Percentiles rank a stretch among this genome's conserved stretches.
Evolutionary conservation across 768 basidiomycete species (phyloP).

Genomic region (Rhizopogon vinicolor): DNA sequence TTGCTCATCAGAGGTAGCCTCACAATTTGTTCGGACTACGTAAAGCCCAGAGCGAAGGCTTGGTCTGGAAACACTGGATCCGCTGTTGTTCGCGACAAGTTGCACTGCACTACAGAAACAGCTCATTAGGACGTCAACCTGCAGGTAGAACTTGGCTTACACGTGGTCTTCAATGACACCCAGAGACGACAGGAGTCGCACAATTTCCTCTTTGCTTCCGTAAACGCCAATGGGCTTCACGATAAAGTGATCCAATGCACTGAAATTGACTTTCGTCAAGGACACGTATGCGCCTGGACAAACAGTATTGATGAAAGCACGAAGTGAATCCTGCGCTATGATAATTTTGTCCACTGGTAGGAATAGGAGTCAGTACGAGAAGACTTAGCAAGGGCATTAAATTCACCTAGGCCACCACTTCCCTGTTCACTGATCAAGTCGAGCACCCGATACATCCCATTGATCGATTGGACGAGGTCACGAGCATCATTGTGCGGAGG

Average conservation of each 20-base stretch:
- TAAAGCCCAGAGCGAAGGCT: constrained; percentile 46
- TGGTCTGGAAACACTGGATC: constrained; percentile 8
- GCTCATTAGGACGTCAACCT: neutral
- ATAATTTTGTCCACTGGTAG: constrained; percentile 56
- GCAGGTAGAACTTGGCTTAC: constrained; percentile 26
- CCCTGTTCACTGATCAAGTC: constrained; percentile 50
- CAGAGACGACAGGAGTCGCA: constrained; percentile 36
- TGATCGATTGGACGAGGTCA: constrained; percentile 28
- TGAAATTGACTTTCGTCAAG: constrained; percentile 55
- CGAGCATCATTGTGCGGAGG: constrained; percentile 5
- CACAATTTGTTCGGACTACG: constrained; percentile 21
- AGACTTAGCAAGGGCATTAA: neutral
- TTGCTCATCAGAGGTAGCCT: constrained; percentile 12
- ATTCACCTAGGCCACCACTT: constrained; percentile 46
- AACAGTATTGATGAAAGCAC: constrained; percentile 42
- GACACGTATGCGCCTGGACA: constrained; percentile 48
- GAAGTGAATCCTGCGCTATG: constrained; percentile 48
- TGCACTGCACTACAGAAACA: constrained; percentile 1
- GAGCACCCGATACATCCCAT: constrained; percentile 48
- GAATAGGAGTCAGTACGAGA: neutral
- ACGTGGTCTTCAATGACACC: constrained; percentile 31
- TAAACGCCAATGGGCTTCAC: constrained; percentile 55
- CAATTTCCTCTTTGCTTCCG: constrained; percentile 48
- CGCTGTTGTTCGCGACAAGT: constrained; percentile 1
- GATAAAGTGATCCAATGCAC: constrained; percentile 37